A percentile compares a stretch with the other conserved stretches of the same genome.
Evolutionary conservation across 164 flowering plant species (phyloP).

Genomic region (Vitis vinifera): DNA sequence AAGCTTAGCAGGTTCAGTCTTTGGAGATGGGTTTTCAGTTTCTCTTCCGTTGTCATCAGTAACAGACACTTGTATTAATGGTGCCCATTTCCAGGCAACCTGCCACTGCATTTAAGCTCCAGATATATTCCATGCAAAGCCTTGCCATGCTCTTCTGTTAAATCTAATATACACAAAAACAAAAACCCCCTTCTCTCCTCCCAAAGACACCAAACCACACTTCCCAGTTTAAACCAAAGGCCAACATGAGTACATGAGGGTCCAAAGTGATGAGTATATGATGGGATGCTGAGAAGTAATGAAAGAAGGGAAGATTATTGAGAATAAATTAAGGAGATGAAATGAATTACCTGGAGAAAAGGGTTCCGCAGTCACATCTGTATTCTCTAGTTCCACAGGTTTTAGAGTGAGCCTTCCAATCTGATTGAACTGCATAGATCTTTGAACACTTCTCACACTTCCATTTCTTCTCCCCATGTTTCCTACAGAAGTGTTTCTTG

Average conservation of each 20-base stretch:
- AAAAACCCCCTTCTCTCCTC: background rate
- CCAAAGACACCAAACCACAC: background rate
- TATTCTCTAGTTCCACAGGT: constrained; percentile 91
- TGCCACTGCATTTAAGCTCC: constrained; percentile 25
- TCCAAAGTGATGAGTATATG: constrained; percentile 7
- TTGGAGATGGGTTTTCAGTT: constrained; percentile 10
- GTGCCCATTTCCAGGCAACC: constrained; percentile 30
- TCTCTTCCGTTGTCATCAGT: constrained; percentile 4
- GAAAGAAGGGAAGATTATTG: constrained; percentile 5
- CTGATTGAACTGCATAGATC: constrained; percentile 92
- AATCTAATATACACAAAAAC: constrained; percentile 8
- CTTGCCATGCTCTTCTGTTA: constrained; percentile 16
- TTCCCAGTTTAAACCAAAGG: constrained; percentile 2
- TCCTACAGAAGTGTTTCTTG: constrained; percentile 85
- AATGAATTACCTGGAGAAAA: constrained; percentile 76
- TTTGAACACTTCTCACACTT: constrained; percentile 88
- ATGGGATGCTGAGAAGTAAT: background rate
- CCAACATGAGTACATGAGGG: constrained; percentile 1
- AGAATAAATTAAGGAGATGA: constrained; percentile 3
- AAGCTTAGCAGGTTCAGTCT: background rate
- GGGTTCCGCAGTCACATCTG: constrained; percentile 92
- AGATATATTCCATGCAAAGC: constrained; percentile 28
- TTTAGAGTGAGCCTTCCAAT: constrained; percentile 92
- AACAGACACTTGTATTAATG: constrained; percentile 34
- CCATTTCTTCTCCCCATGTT: constrained; percentile 93